phyloP scores from a whole-genome alignment of 768 basidiomycete genomes.

The Boletus speciosus region DNA sequence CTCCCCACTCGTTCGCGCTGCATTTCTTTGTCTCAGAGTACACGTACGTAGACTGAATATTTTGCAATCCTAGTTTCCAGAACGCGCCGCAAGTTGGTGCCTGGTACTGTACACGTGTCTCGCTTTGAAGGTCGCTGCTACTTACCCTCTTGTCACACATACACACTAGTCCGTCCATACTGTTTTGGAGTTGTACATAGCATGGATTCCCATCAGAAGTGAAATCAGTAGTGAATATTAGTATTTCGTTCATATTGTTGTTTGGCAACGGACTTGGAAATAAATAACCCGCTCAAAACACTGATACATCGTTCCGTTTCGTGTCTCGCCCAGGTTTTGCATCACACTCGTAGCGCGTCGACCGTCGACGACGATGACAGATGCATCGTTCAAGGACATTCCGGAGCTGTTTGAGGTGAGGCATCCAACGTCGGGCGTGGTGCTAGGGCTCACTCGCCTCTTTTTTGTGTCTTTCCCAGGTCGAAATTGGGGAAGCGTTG shows the following conservation, averaged over 20 bases:
- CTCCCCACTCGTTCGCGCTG: slow-evolving; percentile 18
- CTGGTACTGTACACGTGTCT: neutral
- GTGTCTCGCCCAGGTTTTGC: neutral
- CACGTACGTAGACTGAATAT: slow-evolving; percentile 10
- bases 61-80: slow-evolving; percentile 4
- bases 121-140: neutral
- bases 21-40: neutral
- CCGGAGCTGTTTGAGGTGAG: slow-evolving; percentile 95
- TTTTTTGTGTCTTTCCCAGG: slow-evolving; percentile 37
- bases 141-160: slow-evolving; percentile 12
- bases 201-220: neutral
- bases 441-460: neutral
- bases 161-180: slow-evolving; percentile 11
- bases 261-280: slow-evolving; percentile 26
- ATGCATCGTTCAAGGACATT: slow-evolving; percentile 85
- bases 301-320: neutral
- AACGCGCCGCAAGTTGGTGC: slow-evolving; percentile 3
- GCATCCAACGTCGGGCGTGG: neutral
- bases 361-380: slow-evolving; percentile 43
- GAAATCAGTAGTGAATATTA: neutral
- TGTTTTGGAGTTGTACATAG: slow-evolving; percentile 19
- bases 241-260: slow-evolving; percentile 12
- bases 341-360: slow-evolving; percentile 1
- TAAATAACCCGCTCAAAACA: slow-evolving; percentile 11
- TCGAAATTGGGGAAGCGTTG: slow-evolving; percentile 87